These are phyloP conservation scores for Arachis stenosperma DNA, from an alignment of 306 rosid species.

Conservation along the genomic window DNA sequence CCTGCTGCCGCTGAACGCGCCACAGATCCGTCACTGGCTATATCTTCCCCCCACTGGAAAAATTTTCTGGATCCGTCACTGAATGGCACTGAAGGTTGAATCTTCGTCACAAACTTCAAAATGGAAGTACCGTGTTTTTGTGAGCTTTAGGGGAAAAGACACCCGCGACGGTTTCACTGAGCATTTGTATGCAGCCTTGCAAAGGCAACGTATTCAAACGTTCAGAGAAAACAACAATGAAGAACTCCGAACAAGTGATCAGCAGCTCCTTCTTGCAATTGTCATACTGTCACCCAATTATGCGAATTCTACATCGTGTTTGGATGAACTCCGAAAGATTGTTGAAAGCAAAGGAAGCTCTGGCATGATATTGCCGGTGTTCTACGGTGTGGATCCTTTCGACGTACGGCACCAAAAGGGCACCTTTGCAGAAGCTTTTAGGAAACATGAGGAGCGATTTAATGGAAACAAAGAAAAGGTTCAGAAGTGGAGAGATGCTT, in stretches of 20 bases:
- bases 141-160: conserved; percentile 54
- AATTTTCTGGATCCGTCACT: too few relatives aligned
- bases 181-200: conserved; percentile 20
- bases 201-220: conserved; percentile 17
- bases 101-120: too few relatives aligned
- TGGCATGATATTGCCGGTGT: conserved; percentile 38
- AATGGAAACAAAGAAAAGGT: background rate
- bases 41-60: too few relatives aligned
- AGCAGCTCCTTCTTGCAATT: conserved; percentile 38
- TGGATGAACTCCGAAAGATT: conserved; percentile 46
- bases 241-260: conserved; percentile 9
- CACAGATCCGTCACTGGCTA: too few relatives aligned
- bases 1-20: too few relatives aligned
- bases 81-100: too few relatives aligned
- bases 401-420: conserved; percentile 36
- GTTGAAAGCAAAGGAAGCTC: conserved; percentile 18
- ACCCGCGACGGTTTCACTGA: conserved; percentile 35
- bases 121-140: conserved; percentile 31
- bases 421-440: conserved; percentile 23
- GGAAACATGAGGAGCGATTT: background rate
- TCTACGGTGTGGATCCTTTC: conserved; percentile 43
- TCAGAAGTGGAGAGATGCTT: conserved; percentile 34
- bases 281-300: conserved; percentile 40
- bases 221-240: conserved; percentile 40
- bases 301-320: conserved; percentile 51